phyloP scores from a whole-genome alignment of 257 asterid genomes.

The Galeopsis tetrahit region DNA sequence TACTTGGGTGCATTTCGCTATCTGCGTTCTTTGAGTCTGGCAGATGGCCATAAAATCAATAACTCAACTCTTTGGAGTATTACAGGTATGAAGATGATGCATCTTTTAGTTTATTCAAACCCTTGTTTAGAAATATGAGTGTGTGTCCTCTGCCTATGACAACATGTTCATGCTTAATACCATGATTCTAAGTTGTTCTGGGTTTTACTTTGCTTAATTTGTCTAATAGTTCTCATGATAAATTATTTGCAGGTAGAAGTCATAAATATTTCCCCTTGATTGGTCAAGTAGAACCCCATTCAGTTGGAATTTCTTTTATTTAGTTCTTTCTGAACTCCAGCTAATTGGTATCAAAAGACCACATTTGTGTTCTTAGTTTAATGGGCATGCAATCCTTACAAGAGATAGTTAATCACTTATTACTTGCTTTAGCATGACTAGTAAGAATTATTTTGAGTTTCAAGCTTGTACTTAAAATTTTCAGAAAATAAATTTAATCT shows the following conservation, averaged over 20 bases:
- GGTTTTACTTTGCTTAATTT: constrained; percentile 13
- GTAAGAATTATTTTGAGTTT: not conserved
- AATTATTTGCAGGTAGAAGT: constrained; percentile 13
- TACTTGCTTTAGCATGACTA: not conserved
- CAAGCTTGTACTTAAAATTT: not conserved
- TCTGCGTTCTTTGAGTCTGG: constrained; percentile 65
- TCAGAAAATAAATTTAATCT: not conserved
- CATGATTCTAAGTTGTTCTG: not conserved
- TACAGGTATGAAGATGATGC: constrained; percentile 52
- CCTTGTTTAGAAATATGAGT: not conserved
- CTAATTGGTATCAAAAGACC: too few relatives aligned
- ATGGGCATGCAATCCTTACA: constrained; percentile 12
- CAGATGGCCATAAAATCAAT: constrained; percentile 76
- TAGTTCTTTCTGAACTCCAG: too few relatives aligned
- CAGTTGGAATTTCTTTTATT: constrained; percentile 7
- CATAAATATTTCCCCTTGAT: constrained; percentile 26
- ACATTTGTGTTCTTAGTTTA: not conserved
- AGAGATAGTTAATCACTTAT: not conserved
- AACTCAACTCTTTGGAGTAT: constrained; percentile 84
- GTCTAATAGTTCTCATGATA: constrained; percentile 8
- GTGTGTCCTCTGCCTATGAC: constrained; percentile 19
- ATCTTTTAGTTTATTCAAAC: constrained; percentile 15
- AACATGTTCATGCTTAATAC: constrained; percentile 4
- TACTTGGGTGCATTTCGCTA: constrained; percentile 82
- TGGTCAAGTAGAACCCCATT: not conserved